These are phyloP conservation scores for Apiospora aurea DNA, from an alignment of 2,329 filamentous ascomycete species.

Conservation along the genomic window DNA sequence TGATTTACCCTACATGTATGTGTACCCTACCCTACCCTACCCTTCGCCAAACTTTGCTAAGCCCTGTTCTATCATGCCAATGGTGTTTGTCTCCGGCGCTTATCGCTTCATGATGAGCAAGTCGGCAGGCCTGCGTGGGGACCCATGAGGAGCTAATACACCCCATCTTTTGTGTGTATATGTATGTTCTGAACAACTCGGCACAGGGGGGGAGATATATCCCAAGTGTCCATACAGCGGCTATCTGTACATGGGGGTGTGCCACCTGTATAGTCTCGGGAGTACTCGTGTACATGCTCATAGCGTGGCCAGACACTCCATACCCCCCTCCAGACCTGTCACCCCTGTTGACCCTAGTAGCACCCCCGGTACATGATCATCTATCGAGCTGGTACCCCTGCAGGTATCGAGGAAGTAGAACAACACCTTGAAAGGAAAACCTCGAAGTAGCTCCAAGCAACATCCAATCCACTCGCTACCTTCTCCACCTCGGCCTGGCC, in stretches of 20 bases:
- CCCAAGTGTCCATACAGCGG: slow-evolving; percentile 10
- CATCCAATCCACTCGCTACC: slow-evolving; percentile 13
- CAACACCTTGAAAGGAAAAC: slow-evolving; percentile 6
- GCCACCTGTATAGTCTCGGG: neutral
- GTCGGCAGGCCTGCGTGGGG: slow-evolving; percentile 1
- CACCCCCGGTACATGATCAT: slow-evolving; percentile 14
- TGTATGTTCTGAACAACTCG: neutral
- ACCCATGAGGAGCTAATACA: neutral
- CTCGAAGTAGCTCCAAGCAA: slow-evolving; percentile 2
- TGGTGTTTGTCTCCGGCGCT: neutral
- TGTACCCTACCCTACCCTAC: slow-evolving; percentile 11
- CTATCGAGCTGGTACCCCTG: slow-evolving; percentile 3
- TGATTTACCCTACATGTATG: slow-evolving; percentile 15
- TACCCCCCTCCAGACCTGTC: neutral
- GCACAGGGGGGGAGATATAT: neutral
- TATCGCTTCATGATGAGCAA: slow-evolving; percentile 9
- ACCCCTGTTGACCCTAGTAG: slow-evolving; percentile 10
- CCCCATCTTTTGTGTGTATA: neutral
- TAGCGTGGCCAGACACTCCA: neutral
- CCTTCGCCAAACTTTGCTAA: slow-evolving; percentile 4
- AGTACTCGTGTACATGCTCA: slow-evolving; percentile 15
- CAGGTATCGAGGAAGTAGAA: neutral
- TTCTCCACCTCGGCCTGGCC: slow-evolving; percentile 17
- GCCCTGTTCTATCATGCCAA: slow-evolving; percentile 14
- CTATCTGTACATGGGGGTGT: slow-evolving; percentile 19